Conservation (phyloP, 202 grass and related monocot species). For the Sporobolus alterniflorus region DNA sequence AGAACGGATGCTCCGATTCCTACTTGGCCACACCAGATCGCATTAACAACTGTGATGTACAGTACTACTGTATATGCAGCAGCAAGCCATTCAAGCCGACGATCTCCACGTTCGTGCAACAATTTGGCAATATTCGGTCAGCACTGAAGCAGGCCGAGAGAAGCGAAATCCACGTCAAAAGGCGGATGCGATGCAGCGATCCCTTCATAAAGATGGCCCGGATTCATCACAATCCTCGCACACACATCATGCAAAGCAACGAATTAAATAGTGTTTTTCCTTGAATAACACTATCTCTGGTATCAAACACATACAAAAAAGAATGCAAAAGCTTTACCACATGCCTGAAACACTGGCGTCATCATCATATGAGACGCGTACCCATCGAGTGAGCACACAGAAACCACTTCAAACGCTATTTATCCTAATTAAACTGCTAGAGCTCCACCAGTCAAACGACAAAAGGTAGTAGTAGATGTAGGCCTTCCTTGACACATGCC, state of each 20-base stretch:
- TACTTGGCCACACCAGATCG: not conserved
- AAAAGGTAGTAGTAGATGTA: too few relatives aligned
- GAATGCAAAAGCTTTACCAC: too few relatives aligned
- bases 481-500: not conserved
- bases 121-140: not conserved
- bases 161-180: not conserved
- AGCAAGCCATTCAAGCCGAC: not conserved
- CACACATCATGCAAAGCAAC: not conserved
- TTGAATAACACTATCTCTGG: not conserved
- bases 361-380: too few relatives aligned
- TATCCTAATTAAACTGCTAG: slow-evolving; percentile 1
- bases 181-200: not conserved
- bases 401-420: not conserved
- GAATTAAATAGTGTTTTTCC: not conserved
- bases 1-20: too few relatives aligned
- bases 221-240: not conserved
- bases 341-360: too few relatives aligned
- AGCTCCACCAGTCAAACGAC: not conserved
- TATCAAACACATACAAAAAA: too few relatives aligned
- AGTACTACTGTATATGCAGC: too few relatives aligned
- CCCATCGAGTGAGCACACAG: too few relatives aligned
- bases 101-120: not conserved
- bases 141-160: too few relatives aligned
- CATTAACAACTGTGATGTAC: not conserved
- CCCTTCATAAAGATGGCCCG: not conserved